phyloP scores from a whole-genome alignment of 1,284 basidiomycete species.

The Heliocybe sulcata region DNA sequence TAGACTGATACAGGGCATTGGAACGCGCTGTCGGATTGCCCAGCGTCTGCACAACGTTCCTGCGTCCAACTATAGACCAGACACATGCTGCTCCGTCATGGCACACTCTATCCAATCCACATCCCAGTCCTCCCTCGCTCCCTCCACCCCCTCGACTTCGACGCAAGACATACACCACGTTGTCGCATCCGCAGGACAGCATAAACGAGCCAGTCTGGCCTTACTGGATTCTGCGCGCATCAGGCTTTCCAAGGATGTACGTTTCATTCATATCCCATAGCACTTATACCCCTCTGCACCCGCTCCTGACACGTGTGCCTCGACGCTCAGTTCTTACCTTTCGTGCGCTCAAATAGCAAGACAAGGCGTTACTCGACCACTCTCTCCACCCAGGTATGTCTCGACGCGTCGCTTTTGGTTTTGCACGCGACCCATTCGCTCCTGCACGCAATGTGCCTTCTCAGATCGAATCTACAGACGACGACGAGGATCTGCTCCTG shows the following conservation, averaged over 20 bases:
- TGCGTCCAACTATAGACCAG: not conserved
- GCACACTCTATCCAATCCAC: not conserved
- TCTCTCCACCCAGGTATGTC: slow-evolving; percentile 2
- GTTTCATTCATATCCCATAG: not conserved
- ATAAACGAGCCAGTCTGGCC: not conserved
- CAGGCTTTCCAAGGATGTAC: not conserved
- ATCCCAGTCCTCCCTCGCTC: slow-evolving; percentile 1
- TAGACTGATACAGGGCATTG: no score
- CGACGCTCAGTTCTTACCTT: not conserved
- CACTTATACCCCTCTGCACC: not conserved
- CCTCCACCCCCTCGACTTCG: not conserved
- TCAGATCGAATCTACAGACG: not conserved
- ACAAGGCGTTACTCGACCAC: not conserved
- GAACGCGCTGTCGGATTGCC: not conserved
- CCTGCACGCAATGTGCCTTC: not conserved
- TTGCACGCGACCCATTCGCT: not conserved
- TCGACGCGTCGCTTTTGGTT: not conserved
- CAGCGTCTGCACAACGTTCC: not conserved
- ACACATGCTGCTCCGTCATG: not conserved
- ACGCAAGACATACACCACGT: not conserved
- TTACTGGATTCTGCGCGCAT: not conserved
- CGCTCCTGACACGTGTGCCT: not conserved
- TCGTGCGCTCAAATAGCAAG: slow-evolving; percentile 1
- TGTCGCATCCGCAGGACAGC: not conserved
- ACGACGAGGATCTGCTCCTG: not conserved